Evolutionary conservation across 345 rosid species (phyloP).

Genomic region (Euphorbia lathyris): DNA sequence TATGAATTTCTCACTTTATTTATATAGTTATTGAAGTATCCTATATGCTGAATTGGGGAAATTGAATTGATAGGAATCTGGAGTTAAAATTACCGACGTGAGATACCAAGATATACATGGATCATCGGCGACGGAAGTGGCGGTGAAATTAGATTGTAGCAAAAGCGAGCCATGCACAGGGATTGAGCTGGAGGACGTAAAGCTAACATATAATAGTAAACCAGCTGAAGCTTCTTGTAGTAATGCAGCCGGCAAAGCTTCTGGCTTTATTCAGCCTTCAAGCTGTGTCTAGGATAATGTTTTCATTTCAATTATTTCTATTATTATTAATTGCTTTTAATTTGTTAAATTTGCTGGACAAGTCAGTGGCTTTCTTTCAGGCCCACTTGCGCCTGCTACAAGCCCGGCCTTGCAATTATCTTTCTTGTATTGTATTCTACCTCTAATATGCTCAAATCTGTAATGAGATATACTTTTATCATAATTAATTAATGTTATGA

Average conservation of each 20-base stretch:
- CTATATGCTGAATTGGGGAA: neutral
- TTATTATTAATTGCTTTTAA: too few relatives aligned
- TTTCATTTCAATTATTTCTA: too few relatives aligned
- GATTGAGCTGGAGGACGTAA: constrained; percentile 44
- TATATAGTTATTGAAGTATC: too few relatives aligned
- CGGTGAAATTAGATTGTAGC: constrained; percentile 60
- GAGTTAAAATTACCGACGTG: constrained; percentile 60
- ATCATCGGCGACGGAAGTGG: constrained; percentile 52
- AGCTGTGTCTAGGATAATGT: constrained; percentile 21
- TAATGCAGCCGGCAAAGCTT: constrained; percentile 40
- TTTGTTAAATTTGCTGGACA: neutral
- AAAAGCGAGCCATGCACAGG: constrained; percentile 48
- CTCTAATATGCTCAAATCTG: neutral
- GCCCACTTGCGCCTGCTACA: neutral
- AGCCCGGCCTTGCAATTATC: constrained; percentile 13
- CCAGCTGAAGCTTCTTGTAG: constrained; percentile 47
- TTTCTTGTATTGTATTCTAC: too few relatives aligned
- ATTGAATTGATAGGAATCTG: constrained; percentile 41
- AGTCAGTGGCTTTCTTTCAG: constrained; percentile 8
- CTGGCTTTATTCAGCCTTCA: constrained; percentile 13
- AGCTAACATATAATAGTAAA: constrained; percentile 35
- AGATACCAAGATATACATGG: constrained; percentile 58
- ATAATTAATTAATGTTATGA: too few relatives aligned
- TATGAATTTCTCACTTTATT: too few relatives aligned
- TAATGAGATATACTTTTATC: neutral